Conservation (phyloP, 2,329 filamentous ascomycete species). For the Aspergillus fijiensis region DNA sequence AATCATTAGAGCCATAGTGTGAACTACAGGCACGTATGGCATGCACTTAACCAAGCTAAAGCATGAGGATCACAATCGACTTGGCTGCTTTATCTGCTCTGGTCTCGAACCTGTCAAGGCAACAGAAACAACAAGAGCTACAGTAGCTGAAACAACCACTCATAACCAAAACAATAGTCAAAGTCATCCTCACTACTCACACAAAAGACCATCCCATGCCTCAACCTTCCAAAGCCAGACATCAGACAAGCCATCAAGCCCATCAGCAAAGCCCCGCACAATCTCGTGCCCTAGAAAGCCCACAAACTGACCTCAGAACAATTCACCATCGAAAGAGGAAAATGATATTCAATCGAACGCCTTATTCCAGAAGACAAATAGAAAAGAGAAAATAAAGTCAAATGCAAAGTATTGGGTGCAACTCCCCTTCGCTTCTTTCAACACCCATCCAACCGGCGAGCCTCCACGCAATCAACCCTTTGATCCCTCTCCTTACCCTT, state of each 20-base stretch:
- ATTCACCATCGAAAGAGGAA: slow-evolving; percentile 13
- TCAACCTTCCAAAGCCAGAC: neutral
- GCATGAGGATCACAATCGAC: too few species aligned
- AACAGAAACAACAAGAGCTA: too few species aligned
- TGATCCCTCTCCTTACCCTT: neutral
- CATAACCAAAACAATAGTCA: too few species aligned
- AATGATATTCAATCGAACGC: slow-evolving; percentile 12
- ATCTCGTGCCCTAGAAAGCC: slow-evolving; percentile 9
- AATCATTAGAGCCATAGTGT: too few species aligned
- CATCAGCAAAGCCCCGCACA: slow-evolving; percentile 1
- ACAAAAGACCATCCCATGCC: too few species aligned
- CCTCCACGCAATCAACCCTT: neutral
- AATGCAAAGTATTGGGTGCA: neutral
- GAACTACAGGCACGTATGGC: too few species aligned
- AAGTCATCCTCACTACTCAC: too few species aligned
- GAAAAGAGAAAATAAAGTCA: slow-evolving; percentile 8
- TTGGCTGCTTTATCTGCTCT: too few species aligned
- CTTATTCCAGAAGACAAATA: slow-evolving; percentile 22
- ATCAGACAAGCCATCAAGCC: neutral
- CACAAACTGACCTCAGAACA: slow-evolving; percentile 18
- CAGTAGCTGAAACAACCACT: too few species aligned
- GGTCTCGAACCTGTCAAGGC: too few species aligned
- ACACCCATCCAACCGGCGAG: neutral
- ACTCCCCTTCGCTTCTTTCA: neutral
- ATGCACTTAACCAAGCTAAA: too few species aligned